Evolutionary conservation across 495 filamentous ascomycete species (phyloP), one percentile per base, ranked within the genome.

Genomic region (Penicillium nucicola): DNA sequence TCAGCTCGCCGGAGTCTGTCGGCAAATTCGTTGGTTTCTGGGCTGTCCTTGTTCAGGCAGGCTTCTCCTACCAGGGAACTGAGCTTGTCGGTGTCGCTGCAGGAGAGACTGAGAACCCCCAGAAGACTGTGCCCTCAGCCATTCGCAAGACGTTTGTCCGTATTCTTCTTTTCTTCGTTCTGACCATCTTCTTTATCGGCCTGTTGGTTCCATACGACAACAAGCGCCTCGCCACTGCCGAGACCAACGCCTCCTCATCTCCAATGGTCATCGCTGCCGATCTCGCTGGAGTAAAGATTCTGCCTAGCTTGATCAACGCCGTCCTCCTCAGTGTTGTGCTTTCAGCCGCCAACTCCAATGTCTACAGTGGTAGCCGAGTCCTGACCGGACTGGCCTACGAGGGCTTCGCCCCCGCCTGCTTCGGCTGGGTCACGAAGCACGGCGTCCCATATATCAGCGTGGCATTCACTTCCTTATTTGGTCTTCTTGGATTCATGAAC

Each of bases 221-320:
- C 30, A 11, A 20, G 0, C 35, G 45, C 11, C 57, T 70, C 17
- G 37, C 62, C 5, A 63, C 71, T 2, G 67, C 57, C 11, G 46
- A 41, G 10, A 75, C 75, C 15, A 77, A 83, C 53, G 85, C 84
- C 11, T 80, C 81, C 5, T 81, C 83, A 1, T 83, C 79, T 17
- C 84, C 84, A 0, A 85, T 84, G 57, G 84, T 87, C 17, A 75
- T 84, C 15, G 79, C 80, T 2, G 81, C 83, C 36, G 53, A 80
- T 36, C 68, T 80, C 17, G 85, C 87, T 1, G 75, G 81, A 5
- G 82, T 95, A 45, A 72, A 71, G 13, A 77, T 79, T 11, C 78
- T 92, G 5, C 85, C 84, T 13, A 77, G 80, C 48, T 80, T 92
- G 55, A 86, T 95, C 70, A 95, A 92, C 68, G 88, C 81, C 10